Conservation (phyloP, 108 stramenopile genomes). For the Skeletonema grethae region DNA sequence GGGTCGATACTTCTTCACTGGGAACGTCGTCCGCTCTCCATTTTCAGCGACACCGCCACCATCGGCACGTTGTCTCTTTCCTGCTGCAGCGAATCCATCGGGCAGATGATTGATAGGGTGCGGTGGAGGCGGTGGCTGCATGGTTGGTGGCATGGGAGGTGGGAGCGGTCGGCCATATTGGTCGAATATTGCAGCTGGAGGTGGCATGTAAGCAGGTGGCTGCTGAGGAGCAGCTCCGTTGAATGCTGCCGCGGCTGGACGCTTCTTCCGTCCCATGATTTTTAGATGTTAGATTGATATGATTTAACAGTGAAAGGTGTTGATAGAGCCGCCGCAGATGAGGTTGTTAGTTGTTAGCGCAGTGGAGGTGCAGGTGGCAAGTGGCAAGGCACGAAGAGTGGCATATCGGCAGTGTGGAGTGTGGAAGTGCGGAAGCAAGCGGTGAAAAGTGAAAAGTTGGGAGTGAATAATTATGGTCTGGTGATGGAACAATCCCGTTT, state of each 20-base stretch:
- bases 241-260: constrained; percentile 29
- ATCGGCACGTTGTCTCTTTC: constrained; percentile 9
- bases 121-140: constrained; percentile 3
- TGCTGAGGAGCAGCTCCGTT: background rate
- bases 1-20: constrained; percentile 86
- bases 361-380: too few species aligned
- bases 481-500: too few species aligned
- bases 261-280: constrained; percentile 68
- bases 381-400: too few species aligned
- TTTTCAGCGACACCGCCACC: constrained; percentile 3
- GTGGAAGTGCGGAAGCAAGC: too few species aligned
- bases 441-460: too few species aligned
- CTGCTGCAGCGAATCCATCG: background rate
- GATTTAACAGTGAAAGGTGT: too few species aligned
- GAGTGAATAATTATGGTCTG: too few species aligned
- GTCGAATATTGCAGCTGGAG: constrained; percentile 13
- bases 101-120: background rate
- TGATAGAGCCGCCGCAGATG: too few species aligned
- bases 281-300: background rate
- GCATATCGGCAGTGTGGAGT: too few species aligned
- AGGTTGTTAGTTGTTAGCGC: too few species aligned
- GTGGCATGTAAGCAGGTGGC: constrained; percentile 8
- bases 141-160: constrained; percentile 9
- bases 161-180: constrained; percentile 23
- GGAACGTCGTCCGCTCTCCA: constrained; percentile 48